These are phyloP conservation scores for Haematococcus lacustris DNA, from an alignment of 139 green algal species.

Conservation along the genomic window DNA sequence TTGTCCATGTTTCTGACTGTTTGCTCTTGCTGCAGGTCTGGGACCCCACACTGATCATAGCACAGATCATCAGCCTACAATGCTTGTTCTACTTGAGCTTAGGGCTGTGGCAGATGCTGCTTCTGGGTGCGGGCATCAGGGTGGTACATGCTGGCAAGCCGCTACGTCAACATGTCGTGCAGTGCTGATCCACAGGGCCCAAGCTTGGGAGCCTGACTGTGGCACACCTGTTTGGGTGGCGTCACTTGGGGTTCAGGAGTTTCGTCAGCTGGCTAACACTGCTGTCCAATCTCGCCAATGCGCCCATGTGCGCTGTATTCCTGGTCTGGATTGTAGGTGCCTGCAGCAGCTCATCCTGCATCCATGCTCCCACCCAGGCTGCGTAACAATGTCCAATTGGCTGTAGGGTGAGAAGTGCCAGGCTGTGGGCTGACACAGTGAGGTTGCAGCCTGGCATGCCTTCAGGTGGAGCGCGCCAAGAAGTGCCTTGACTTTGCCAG, in stretches of 20 bases:
- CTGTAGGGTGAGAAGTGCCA: background rate
- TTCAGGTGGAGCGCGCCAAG: slow-evolving; percentile 81
- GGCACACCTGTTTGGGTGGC: slow-evolving; percentile 58
- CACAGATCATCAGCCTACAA: slow-evolving; percentile 62
- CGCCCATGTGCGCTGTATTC: slow-evolving; percentile 32
- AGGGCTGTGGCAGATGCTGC: slow-evolving; percentile 52
- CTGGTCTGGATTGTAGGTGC: slow-evolving; percentile 47
- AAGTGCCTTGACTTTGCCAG: slow-evolving; percentile 92
- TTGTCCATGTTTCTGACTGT: too few relatives aligned
- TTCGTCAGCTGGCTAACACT: slow-evolving; percentile 54
- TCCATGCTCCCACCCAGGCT: background rate
- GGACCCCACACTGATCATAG: background rate
- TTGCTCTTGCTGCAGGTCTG: background rate
- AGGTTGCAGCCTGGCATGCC: background rate
- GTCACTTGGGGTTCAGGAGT: slow-evolving; percentile 29
- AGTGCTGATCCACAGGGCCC: too few relatives aligned
- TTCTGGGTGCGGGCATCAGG: slow-evolving; percentile 45
- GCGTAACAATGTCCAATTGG: background rate
- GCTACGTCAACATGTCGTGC: slow-evolving; percentile 44
- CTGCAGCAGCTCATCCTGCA: background rate
- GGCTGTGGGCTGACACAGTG: background rate
- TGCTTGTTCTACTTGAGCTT: slow-evolving; percentile 72
- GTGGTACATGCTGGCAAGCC: background rate
- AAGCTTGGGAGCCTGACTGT: slow-evolving; percentile 49
- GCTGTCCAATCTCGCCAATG: slow-evolving; percentile 40